A percentile compares a stretch with the other conserved stretches of the same genome.
Evolutionary conservation across 2,329 filamentous ascomycete genomes (phyloP).

Genomic region (Pezicula neosporulosa): DNA sequence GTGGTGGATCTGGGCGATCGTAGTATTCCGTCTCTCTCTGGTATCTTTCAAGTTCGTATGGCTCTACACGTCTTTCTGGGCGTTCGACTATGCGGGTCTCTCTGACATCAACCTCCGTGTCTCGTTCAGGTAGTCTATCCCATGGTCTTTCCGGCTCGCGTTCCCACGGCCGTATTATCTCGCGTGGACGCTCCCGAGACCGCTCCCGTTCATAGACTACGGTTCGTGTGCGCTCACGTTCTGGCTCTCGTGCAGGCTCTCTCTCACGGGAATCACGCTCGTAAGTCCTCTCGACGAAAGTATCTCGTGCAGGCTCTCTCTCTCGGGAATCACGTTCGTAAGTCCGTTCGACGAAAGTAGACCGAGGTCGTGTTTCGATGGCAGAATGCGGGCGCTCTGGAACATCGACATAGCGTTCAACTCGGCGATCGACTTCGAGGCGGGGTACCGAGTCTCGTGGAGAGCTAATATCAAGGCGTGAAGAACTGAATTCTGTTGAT

Average conservation of each 20-base stretch:
- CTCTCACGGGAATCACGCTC: constrained; percentile 16
- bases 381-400: constrained; percentile 25
- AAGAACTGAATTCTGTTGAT: constrained; percentile 4
- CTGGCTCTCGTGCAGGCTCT: constrained; percentile 33
- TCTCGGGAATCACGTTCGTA: constrained; percentile 13
- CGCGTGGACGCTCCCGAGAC: constrained; percentile 35
- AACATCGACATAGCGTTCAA: constrained; percentile 17
- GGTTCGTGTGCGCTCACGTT: constrained; percentile 25
- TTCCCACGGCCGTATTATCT: constrained; percentile 30
- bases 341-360: constrained; percentile 17
- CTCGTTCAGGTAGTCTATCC: constrained; percentile 10
- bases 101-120: constrained; percentile 23
- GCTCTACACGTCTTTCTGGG: constrained; percentile 24
- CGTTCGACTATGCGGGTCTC: constrained; percentile 8
- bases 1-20: constrained; percentile 45
- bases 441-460: constrained; percentile 16
- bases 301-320: constrained; percentile 33
- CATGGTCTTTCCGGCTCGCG: constrained; percentile 14
- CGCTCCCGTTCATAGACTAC: constrained; percentile 40
- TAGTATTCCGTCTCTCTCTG: constrained; percentile 63
- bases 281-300: too few species aligned
- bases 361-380: constrained; percentile 19
- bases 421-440: constrained; percentile 27
- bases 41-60: constrained; percentile 52
- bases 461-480: constrained; percentile 18